Percentiles rank a stretch among this genome's conserved stretches.
Evolutionary conservation across 768 basidiomycete genomes (phyloP).

Genomic region (Tricholoma matsutake): DNA sequence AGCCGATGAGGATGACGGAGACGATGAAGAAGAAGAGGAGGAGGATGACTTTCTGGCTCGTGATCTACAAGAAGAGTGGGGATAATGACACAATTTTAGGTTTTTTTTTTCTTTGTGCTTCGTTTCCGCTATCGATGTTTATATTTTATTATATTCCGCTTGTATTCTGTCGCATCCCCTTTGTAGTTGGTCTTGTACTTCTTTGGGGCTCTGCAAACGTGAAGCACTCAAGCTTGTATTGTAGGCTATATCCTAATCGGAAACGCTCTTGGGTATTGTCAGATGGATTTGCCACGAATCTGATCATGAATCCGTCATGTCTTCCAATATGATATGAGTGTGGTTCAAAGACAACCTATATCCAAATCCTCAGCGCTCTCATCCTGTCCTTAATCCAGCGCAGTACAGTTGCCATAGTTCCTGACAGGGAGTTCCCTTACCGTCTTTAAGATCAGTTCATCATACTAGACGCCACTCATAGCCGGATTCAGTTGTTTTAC

Average conservation of each 20-base stretch:
- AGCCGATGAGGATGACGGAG: conserved; percentile 36
- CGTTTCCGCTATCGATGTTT: background rate
- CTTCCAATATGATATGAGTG: background rate
- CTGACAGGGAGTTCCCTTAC: conserved; percentile 49
- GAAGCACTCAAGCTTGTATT: background rate
- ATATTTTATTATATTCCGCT: conserved; percentile 8
- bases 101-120: conserved; percentile 1
- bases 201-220: background rate
- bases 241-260: background rate
- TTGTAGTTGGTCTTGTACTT: conserved; percentile 6
- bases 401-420: conserved; percentile 61
- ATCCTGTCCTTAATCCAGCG: conserved; percentile 25
- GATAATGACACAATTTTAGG: conserved; percentile 38
- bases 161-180: conserved; percentile 6
- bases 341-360: background rate
- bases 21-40: conserved; percentile 47
- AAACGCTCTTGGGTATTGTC: background rate
- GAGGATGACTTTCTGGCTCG: conserved; percentile 80
- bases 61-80: conserved; percentile 75
- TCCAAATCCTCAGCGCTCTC: background rate
- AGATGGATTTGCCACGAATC: background rate
- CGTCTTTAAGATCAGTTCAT: conserved; percentile 48
- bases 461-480: conserved; percentile 48
- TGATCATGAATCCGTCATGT: background rate
- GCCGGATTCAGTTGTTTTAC: conserved; percentile 55